These are phyloP conservation scores for Ulota crispa DNA, from an alignment of 225 moss, liverwort and hornwort genomes.

Conservation along the genomic window DNA sequence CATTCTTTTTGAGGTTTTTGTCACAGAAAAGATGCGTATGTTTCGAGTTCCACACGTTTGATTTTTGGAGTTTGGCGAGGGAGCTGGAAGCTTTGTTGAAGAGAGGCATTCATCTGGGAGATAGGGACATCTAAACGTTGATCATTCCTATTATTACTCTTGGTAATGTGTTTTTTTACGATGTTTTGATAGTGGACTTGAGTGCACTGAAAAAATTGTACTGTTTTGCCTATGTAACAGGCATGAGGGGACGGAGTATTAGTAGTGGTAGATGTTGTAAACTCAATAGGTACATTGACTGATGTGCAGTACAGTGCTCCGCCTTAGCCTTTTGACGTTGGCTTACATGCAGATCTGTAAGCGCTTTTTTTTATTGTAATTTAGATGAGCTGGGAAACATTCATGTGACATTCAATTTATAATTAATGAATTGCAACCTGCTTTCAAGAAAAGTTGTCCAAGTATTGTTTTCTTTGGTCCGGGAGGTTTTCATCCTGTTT, in stretches of 20 bases:
- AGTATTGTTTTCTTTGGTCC: neutral
- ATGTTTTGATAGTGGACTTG: too few species aligned
- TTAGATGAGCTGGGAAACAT: neutral
- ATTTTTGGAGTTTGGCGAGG: constrained; percentile 53
- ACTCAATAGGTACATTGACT: too few species aligned
- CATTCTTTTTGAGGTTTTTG: neutral
- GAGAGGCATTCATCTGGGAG: constrained; percentile 41
- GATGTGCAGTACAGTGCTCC: neutral
- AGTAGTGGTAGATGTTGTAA: too few species aligned
- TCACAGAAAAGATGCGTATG: constrained; percentile 45
- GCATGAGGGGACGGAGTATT: too few species aligned
- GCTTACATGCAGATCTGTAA: constrained; percentile 8
- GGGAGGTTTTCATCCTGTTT: neutral
- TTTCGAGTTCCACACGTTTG: constrained; percentile 68
- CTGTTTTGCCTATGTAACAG: too few species aligned
- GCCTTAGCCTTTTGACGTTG: neutral
- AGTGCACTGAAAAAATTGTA: too few species aligned
- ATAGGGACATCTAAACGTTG: neutral
- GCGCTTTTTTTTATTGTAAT: neutral
- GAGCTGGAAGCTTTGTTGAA: constrained; percentile 51
- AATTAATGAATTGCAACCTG: neutral
- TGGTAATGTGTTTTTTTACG: too few species aligned
- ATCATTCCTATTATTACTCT: too few species aligned
- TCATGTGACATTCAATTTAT: neutral
- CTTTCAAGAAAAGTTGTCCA: neutral